phyloP scores from a whole-genome alignment of 2,329 filamentous ascomycete species.

The Ramularia collo-cygni region DNA sequence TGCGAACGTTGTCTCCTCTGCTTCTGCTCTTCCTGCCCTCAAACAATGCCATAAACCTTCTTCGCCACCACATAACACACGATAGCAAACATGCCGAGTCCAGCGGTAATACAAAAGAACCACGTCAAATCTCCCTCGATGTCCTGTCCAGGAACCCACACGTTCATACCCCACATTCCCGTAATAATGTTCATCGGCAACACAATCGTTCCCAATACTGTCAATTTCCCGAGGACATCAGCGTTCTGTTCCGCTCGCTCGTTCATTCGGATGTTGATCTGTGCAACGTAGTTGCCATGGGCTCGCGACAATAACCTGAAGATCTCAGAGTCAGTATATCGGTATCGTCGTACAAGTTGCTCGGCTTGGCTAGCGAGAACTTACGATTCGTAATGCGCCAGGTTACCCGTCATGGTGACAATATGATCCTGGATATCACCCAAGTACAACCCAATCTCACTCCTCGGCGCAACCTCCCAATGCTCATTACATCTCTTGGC shows the following conservation, averaged over 20 bases:
- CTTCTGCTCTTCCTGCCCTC: slow-evolving; percentile 2
- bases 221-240: slow-evolving; percentile 89
- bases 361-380: slow-evolving; percentile 27
- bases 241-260: slow-evolving; percentile 93
- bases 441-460: slow-evolving; percentile 93
- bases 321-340: slow-evolving; percentile 19
- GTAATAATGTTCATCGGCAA: slow-evolving; percentile 99
- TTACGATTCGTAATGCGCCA: slow-evolving; percentile 93
- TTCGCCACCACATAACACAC: slow-evolving; percentile 77
- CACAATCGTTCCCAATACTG: slow-evolving; percentile 92
- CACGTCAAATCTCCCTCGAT: slow-evolving; percentile 51
- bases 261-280: slow-evolving; percentile 99
- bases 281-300: slow-evolving; percentile 95
- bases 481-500: slow-evolving; percentile 97
- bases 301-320: slow-evolving; percentile 76
- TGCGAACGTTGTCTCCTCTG: too few relatives aligned
- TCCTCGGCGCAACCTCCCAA: slow-evolving; percentile 90
- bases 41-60: slow-evolving; percentile 74
- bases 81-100: slow-evolving; percentile 70
- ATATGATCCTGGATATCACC: slow-evolving; percentile 99
- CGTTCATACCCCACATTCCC: slow-evolving; percentile 97
- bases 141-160: slow-evolving; percentile 77
- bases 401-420: slow-evolving; percentile 94
- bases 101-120: slow-evolving; percentile 58
- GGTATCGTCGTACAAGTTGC: neutral